Conservation (phyloP, 75 land plant species). For the Pinus albicaulis region DNA sequence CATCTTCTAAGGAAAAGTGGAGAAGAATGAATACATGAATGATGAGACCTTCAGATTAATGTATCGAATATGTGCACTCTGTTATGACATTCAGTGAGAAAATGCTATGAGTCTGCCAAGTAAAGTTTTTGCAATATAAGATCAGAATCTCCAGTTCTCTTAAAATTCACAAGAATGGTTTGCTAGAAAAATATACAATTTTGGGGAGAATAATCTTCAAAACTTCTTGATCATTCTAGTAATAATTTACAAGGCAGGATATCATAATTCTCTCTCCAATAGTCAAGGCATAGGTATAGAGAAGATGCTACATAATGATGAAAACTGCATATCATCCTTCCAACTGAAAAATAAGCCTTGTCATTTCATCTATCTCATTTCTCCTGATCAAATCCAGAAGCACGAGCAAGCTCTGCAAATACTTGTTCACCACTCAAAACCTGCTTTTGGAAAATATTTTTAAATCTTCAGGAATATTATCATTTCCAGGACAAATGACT, state of each 20-base stretch:
- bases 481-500: background rate
- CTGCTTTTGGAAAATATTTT: constrained; percentile 21
- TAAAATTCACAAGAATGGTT: background rate
- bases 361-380: background rate
- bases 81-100: background rate
- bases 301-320: background rate
- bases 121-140: background rate
- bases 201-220: background rate
- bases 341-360: background rate
- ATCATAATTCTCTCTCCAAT: background rate
- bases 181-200: background rate
- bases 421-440: constrained; percentile 56
- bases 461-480: background rate
- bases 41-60: constrained; percentile 1
- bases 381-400: constrained; percentile 33
- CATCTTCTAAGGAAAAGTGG: background rate
- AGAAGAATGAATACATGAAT: background rate
- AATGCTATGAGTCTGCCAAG: background rate
- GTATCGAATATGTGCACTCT: background rate
- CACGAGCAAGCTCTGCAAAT: constrained; percentile 40
- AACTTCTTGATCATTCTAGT: background rate
- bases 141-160: background rate
- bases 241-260: background rate
- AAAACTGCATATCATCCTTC: constrained; percentile 1
- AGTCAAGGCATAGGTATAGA: background rate